These are phyloP conservation scores for Akanthomyces lecanii DNA, from an alignment of 2,329 filamentous ascomycete species.

Conservation along the genomic window DNA sequence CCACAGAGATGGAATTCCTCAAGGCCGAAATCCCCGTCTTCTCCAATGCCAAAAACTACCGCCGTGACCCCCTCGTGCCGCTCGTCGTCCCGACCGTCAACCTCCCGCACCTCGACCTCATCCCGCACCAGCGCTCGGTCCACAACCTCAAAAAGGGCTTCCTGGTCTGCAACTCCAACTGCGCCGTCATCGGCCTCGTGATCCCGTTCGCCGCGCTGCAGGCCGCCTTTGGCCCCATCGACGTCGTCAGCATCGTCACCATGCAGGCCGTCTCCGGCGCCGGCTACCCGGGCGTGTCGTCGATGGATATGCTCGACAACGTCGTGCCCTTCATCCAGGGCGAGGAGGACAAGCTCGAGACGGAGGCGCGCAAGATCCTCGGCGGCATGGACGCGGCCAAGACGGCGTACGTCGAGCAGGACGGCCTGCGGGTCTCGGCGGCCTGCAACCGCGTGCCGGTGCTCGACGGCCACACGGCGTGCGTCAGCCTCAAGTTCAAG, in stretches of 20 bases:
- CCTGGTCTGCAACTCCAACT: conserved; percentile 97
- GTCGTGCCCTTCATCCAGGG: conserved; percentile 90
- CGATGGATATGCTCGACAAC: conserved; percentile 96
- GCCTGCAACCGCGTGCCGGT: conserved; percentile 94
- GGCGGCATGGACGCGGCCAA: conserved; percentile 66
- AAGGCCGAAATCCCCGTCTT: conserved; percentile 86
- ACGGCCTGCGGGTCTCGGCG: conserved; percentile 70
- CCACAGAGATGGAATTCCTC: conserved; percentile 80
- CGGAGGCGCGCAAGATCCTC: conserved; percentile 91
- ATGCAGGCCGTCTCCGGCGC: conserved; percentile 93
- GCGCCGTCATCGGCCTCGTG: conserved; percentile 92
- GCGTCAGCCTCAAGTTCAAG: conserved; percentile 80
- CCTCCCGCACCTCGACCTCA: conserved; percentile 77
- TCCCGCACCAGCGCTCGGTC: conserved; percentile 78
- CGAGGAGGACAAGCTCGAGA: conserved; percentile 95
- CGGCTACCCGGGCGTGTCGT: conserved; percentile 83
- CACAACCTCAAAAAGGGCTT: conserved; percentile 77
- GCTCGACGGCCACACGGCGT: conserved; percentile 92
- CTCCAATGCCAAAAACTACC: conserved; percentile 97
- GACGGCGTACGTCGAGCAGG: conserved; percentile 73
- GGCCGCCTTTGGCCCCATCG: conserved; percentile 78
- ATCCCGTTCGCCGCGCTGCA: conserved; percentile 92
- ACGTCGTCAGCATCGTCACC: conserved; percentile 74
- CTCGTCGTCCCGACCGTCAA: conserved; percentile 96
- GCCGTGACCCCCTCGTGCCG: conserved; percentile 82